These are phyloP conservation scores for Marchantia polymorpha DNA, from an alignment of 225 moss, liverwort and hornwort species.

Conservation along the genomic window DNA sequence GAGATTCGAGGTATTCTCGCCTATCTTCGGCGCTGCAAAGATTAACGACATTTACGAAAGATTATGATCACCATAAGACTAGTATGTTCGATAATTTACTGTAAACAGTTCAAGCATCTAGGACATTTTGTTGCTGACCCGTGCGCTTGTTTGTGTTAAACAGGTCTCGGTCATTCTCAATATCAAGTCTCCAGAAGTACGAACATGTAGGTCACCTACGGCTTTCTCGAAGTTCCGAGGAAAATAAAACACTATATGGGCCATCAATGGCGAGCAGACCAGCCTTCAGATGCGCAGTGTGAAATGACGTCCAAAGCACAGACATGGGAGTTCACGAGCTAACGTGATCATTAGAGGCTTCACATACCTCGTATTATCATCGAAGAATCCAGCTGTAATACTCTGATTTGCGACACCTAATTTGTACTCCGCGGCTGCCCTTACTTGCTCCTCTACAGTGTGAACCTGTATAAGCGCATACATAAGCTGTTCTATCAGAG, in stretches of 20 bases:
- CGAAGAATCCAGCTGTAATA: conserved; percentile 98
- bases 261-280: too few species aligned
- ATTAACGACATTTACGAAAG: neutral
- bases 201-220: neutral
- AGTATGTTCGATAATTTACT: neutral
- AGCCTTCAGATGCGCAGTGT: too few species aligned
- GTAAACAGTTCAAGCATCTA: neutral
- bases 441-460: conserved; percentile 94
- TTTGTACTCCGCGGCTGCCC: conserved; percentile 97
- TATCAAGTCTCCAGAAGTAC: neutral
- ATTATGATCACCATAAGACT: neutral
- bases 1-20: conserved; percentile 93
- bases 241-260: neutral
- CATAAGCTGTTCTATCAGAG: neutral
- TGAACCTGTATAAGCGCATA: conserved; percentile 57
- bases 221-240: neutral
- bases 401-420: conserved; percentile 99
- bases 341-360: neutral
- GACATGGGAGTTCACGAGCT: too few species aligned
- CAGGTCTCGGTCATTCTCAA: neutral
- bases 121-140: neutral
- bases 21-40: conserved; percentile 94
- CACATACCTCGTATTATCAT: conserved; percentile 87
- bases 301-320: too few species aligned
- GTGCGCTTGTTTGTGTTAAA: neutral